phyloP scores from a whole-genome alignment of 148 eudicot species.

The Tetragonia tetragonoides region DNA sequence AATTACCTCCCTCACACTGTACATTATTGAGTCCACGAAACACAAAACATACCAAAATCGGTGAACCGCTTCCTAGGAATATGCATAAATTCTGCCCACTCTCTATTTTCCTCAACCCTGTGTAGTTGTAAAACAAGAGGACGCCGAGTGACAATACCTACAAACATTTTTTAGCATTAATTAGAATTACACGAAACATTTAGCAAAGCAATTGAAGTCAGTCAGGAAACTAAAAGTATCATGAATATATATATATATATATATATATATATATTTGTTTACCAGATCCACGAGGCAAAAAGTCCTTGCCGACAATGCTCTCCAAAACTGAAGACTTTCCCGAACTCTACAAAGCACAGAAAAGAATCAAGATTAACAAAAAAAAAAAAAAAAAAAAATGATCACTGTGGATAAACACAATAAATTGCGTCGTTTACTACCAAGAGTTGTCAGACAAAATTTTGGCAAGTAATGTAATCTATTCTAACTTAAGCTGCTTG shows the following conservation, averaged over 20 bases:
- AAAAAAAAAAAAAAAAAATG: background rate
- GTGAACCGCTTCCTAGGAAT: constrained; percentile 70
- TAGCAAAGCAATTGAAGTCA: background rate
- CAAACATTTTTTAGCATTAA: constrained; percentile 14
- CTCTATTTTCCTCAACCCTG: constrained; percentile 83
- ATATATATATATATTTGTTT: background rate
- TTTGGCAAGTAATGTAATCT: background rate
- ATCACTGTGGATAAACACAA: background rate
- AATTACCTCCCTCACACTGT: too few relatives aligned
- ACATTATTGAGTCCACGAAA: background rate
- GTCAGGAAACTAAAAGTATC: background rate
- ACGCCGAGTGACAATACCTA: constrained; percentile 97
- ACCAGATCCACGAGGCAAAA: constrained; percentile 99
- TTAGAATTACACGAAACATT: background rate
- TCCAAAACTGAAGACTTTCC: constrained; percentile 97
- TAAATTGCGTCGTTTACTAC: background rate
- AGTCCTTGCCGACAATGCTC: constrained; percentile 95
- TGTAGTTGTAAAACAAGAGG: constrained; percentile 98
- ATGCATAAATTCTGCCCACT: constrained; percentile 97
- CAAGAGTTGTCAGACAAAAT: background rate
- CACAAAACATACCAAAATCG: constrained; percentile 71
- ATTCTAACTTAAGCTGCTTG: background rate
- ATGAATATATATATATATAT: background rate
- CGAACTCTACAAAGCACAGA: constrained; percentile 67
- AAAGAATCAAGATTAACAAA: constrained; percentile 1